Evolutionary conservation across 441 rosid genomes (phyloP).

Genomic region (Bruguiera hainesii): DNA sequence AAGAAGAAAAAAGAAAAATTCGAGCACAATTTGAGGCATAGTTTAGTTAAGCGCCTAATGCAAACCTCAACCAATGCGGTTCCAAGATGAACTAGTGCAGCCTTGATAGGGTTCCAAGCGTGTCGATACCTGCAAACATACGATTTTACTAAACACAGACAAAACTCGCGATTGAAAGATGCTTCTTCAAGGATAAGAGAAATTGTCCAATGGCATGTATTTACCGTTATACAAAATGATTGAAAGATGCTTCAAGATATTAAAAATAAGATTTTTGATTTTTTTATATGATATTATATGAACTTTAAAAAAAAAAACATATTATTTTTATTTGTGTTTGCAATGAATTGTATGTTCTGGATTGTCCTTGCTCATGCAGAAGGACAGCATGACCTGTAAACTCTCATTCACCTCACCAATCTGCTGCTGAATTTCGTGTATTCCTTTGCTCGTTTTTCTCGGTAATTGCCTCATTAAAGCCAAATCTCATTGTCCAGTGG

Average conservation of each 20-base stretch:
- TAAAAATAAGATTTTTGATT: no score
- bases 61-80: conserved; percentile 85
- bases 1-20: neutral
- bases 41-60: neutral
- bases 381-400: conserved; percentile 87
- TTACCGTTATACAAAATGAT: no score
- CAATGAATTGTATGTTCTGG: no score
- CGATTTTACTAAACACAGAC: neutral
- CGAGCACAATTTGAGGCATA: neutral
- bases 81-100: conserved; percentile 81
- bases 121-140: conserved; percentile 63
- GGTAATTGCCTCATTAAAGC: conserved; percentile 80
- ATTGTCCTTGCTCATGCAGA: conserved; percentile 79
- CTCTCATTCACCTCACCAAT: conserved; percentile 90
- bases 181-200: no score
- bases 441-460: conserved; percentile 73
- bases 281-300: no score
- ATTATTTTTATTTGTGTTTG: no score
- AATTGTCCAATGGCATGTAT: no score
- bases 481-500: conserved; percentile 79
- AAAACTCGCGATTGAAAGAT: neutral
- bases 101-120: conserved; percentile 78
- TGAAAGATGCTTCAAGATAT: no score
- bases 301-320: no score
- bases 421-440: conserved; percentile 77